Evolutionary conservation across 768 basidiomycete genomes (phyloP), one percentile per base, ranked within the genome.

Genomic region (Galerina marginata): DNA sequence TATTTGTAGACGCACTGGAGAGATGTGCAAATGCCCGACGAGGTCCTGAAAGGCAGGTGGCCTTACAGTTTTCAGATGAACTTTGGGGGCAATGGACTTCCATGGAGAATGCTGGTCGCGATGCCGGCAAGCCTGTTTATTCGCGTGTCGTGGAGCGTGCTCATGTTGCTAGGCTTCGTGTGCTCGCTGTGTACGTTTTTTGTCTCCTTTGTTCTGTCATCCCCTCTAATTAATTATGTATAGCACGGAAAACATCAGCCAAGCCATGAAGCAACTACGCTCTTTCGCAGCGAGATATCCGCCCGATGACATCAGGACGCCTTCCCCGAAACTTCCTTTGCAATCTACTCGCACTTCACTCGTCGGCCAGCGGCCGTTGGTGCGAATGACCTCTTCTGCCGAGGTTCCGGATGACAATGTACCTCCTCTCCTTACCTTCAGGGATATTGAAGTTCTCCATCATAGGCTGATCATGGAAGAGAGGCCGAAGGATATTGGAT

Each of bases 401-500:
- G 84, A 86, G 15, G 79, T 90, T 3, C 83, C 85, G 1, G 95
- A 97, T 69, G 90, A 93, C 65, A 69, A 82, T 23, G 88, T 97
- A 6, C 92, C 95, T 0, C 95, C 95, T 0, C 71, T 95, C 42
- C 66, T 96, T 20, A 81, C 85, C 11, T 96, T 95, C 70, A 65
- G 75, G 14, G 93, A 96, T 69, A 64, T 96, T n/a, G 89, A 92
- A 63, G 61, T 89, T 5, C 76, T 97, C 52, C 94, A 96, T 70
- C 84, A 93, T 59, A 80, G 89, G 26, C 73, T 95, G 29, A 85
- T 89, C 12, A 77, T 71, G 23, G 72, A 74, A 20, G 74, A 72
- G 37, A 73, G 75, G 56, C 59, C 38, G n/a, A 75, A 79, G 40
- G 85, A 86, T 15, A 77, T 95, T 26, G 83, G 77, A 6, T 92